These are phyloP conservation scores for Fusarium drepaniforme DNA, from an alignment of 2,329 filamentous ascomycete species.

Conservation along the genomic window DNA sequence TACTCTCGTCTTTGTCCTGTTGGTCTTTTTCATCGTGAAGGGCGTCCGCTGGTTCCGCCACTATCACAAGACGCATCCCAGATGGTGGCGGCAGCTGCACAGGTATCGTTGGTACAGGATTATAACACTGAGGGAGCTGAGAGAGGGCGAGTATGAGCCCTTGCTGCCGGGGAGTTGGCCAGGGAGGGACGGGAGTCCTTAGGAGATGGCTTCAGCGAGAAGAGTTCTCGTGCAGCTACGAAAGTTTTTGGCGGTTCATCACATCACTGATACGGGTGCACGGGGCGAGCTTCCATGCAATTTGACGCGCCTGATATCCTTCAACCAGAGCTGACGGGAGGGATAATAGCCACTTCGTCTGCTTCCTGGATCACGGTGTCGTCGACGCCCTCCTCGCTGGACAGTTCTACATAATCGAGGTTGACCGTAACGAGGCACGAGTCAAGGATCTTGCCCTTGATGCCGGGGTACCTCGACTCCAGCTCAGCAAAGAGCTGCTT, in stretches of 20 bases:
- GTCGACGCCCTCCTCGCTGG: slow-evolving; percentile 55
- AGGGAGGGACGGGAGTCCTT: not conserved
- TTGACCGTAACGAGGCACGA: slow-evolving; percentile 86
- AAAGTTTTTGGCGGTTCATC: not conserved
- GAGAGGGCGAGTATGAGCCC: slow-evolving; percentile 48
- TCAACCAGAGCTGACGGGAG: slow-evolving; percentile 88
- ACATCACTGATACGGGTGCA: slow-evolving; percentile 2
- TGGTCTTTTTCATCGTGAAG: slow-evolving; percentile 40
- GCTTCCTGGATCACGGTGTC: slow-evolving; percentile 72
- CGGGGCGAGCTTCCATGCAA: slow-evolving; percentile 22
- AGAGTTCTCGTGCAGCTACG: slow-evolving; percentile 15
- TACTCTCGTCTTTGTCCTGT: slow-evolving; percentile 44
- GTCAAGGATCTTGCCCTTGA: slow-evolving; percentile 74
- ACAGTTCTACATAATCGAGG: slow-evolving; percentile 81
- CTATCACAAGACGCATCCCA: slow-evolving; percentile 34
- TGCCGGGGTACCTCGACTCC: slow-evolving; percentile 77
- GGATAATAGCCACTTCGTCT: slow-evolving; percentile 89
- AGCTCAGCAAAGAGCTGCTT: slow-evolving; percentile 73
- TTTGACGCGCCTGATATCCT: slow-evolving; percentile 21
- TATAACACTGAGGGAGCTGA: slow-evolving; percentile 21
- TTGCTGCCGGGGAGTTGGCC: slow-evolving; percentile 39
- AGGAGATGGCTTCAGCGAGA: slow-evolving; percentile 4
- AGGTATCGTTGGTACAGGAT: slow-evolving; percentile 27
- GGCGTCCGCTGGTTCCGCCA: slow-evolving; percentile 37
- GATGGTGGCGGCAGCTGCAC: slow-evolving; percentile 27